Evolutionary conservation across 2,329 filamentous ascomycete species (phyloP).

Genomic region (Apiospora koreana): DNA sequence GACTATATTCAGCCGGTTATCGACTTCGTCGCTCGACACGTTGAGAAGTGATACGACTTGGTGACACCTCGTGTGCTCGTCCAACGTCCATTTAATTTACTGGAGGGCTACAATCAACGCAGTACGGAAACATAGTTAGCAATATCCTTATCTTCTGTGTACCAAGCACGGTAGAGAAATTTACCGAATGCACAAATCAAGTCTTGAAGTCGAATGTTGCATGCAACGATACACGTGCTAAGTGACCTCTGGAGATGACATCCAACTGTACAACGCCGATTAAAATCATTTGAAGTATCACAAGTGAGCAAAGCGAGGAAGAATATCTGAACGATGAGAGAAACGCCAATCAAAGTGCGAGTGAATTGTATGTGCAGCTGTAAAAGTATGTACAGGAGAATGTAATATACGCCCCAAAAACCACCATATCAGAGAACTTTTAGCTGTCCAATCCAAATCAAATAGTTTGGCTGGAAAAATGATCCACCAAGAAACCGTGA

Average conservation of each 20-base stretch:
- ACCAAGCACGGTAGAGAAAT: neutral
- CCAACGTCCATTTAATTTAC: neutral
- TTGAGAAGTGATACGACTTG: neutral
- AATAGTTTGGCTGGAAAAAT: neutral
- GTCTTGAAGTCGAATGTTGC: neutral
- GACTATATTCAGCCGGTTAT: conserved; percentile 10
- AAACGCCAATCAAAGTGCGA: neutral
- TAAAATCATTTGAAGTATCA: neutral
- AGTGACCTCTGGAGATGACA: no score
- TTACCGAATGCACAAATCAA: neutral
- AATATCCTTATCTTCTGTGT: neutral
- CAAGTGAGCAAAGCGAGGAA: neutral
- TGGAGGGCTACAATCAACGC: neutral
- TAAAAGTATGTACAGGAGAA: conserved; percentile 4
- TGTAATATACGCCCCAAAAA: neutral
- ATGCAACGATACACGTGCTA: neutral
- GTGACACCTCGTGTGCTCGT: neutral
- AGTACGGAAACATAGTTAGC: neutral
- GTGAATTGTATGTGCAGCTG: neutral
- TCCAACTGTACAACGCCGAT: neutral
- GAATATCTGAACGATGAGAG: neutral
- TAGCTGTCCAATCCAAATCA: neutral
- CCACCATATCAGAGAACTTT: neutral
- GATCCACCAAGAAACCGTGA: neutral
- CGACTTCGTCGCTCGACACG: conserved; percentile 5